Evolutionary conservation across 2,329 filamentous ascomycete genomes (phyloP), one percentile per base, ranked within the genome.

Genomic region (Cladosporium sphaerospermum): DNA sequence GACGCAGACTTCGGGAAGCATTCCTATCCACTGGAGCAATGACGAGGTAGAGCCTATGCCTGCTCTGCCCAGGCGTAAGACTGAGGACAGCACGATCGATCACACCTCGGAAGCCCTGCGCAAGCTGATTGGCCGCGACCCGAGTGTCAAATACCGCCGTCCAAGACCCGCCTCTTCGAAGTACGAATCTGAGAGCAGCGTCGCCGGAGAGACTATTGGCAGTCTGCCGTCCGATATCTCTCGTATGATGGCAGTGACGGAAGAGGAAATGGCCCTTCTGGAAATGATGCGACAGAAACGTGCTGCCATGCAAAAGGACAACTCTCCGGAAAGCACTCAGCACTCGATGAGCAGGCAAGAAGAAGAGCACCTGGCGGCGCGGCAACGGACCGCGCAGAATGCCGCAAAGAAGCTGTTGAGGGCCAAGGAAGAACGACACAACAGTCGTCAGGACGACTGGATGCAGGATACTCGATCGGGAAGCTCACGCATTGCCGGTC

Each of bases 271-370:
- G 61, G 71, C 72, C 19, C 59, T 78, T 11, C 57, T 78, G 34
- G 75, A 76, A 52, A 64, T 77, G 62, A 75, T 78, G 73, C 72
- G 75, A 7, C 68, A 70, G 53, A 77, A 76, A 59, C 69, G 74
- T 42, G 73, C 73, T 9, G 70, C 69, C 7, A 75, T 76, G 73
- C 67, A 67, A 23, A 70, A 73, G 57, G 64, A 69, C 39, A 68
- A 64, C 45, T 69, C 68, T 53, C 60, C 67, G 1, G 67, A 73
- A 55, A 70, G 67, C 19, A 68, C 69, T 46, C 61, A 64, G 34
- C 60, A 66, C 18, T 67, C 66, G 11, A 54, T 71, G 51, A 28
- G 23, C 23, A 61, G 61, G 51, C 59, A 61, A 5, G 68, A 73
- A 55, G 59, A 69, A 34, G 62, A 63, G 42, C 57, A 61, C 9